Evolutionary conservation across 768 basidiomycete species (phyloP).

Genomic region (Termitomyces titanicus): DNA sequence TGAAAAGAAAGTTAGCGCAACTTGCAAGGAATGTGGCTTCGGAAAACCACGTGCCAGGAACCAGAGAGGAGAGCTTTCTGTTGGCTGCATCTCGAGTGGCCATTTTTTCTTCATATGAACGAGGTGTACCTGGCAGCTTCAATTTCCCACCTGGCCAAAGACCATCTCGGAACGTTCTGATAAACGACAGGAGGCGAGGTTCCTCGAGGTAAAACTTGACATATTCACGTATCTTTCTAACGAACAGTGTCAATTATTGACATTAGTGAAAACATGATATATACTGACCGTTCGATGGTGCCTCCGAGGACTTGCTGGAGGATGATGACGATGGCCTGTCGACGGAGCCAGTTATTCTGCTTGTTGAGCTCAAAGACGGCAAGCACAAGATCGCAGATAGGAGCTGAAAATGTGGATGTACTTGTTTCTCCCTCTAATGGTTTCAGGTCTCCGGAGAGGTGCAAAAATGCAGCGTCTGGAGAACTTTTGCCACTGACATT

Average conservation of each 20-base stretch:
- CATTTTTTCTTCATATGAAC: conserved; percentile 77
- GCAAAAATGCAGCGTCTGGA: conserved; percentile 67
- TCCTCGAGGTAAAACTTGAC: conserved; percentile 64
- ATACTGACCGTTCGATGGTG: conserved; percentile 85
- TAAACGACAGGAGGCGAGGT: conserved; percentile 60
- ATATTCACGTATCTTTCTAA: conserved; percentile 85
- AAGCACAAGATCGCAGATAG: conserved; percentile 90
- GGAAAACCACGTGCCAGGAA: conserved; percentile 63
- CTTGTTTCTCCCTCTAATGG: conserved; percentile 87
- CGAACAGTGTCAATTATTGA: not conserved
- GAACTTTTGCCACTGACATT: conserved; percentile 63
- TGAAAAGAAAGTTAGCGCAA: conserved; percentile 24
- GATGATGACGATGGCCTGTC: conserved; percentile 95
- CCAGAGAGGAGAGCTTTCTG: conserved; percentile 82
- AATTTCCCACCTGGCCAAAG: conserved; percentile 87
- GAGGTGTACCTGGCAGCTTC: conserved; percentile 53
- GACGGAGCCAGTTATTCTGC: conserved; percentile 93
- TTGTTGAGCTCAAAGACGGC: conserved; percentile 94
- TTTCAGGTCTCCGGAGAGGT: conserved; percentile 74
- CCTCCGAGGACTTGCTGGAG: conserved; percentile 94
- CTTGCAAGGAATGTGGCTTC: not conserved
- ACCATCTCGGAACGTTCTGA: conserved; percentile 65
- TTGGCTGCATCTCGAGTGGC: conserved; percentile 85
- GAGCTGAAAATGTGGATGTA: conserved; percentile 84
- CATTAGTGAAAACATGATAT: not conserved